These are phyloP conservation scores for Globisporangium alternatum DNA, from an alignment of 352 stramenopile genomes.

Conservation along the genomic window DNA sequence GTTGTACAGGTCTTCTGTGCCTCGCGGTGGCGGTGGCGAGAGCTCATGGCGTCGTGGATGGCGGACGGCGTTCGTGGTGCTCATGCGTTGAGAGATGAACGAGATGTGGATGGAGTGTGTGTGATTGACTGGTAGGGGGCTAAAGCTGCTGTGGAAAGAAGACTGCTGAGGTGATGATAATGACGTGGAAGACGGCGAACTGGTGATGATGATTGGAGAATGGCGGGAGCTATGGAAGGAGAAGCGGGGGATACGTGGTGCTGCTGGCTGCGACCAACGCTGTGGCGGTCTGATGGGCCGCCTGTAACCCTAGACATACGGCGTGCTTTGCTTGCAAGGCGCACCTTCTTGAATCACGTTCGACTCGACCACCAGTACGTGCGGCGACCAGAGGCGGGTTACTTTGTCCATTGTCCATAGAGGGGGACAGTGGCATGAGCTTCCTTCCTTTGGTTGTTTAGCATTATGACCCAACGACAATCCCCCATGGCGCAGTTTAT, in stretches of 20 bases:
- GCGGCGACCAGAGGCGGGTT: not conserved
- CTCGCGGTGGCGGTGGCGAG: not conserved
- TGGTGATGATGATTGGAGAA: not conserved
- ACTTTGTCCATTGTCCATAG: not conserved
- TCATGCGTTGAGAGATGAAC: not conserved
- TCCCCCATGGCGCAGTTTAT: constrained; percentile 9
- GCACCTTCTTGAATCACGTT: constrained; percentile 1
- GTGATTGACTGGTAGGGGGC: not conserved
- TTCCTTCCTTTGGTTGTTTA: not conserved
- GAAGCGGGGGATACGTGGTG: not conserved
- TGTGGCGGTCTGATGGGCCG: constrained; percentile 12
- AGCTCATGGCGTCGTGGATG: not conserved
- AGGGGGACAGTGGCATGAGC: constrained; percentile 3
- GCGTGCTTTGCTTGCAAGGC: not conserved
- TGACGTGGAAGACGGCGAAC: not conserved
- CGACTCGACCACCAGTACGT: not conserved
- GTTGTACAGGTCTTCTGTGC: not conserved
- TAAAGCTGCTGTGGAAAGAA: not conserved
- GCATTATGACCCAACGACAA: constrained; percentile 3
- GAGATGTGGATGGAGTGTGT: not conserved
- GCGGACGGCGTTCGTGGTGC: not conserved
- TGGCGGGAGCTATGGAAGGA: not conserved
- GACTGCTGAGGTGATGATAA: not conserved
- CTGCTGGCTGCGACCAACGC: constrained; percentile 8
- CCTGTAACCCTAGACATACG: constrained; percentile 15